A percentile compares a stretch with the other conserved stretches of the same genome.
phyloP scores from a whole-genome alignment of 2,329 filamentous ascomycete species.

The Phialophora expanda region DNA sequence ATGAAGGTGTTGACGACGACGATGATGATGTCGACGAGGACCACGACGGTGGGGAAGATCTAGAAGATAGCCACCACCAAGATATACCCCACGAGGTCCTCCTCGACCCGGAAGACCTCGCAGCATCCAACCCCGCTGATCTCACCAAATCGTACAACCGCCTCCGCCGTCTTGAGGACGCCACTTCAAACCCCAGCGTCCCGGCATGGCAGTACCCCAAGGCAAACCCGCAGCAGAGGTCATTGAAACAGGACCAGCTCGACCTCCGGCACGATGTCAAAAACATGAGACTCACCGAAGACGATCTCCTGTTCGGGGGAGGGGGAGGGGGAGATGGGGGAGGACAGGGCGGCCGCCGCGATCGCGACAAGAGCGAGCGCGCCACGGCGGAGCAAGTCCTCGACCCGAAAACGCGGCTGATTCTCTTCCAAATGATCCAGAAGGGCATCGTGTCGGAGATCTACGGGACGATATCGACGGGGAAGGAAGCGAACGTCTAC shows the following conservation, averaged over 20 bases:
- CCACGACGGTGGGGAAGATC: constrained; percentile 48
- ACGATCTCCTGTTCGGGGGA: constrained; percentile 24
- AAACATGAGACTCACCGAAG: constrained; percentile 78
- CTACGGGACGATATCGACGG: constrained; percentile 92
- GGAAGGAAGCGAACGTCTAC: constrained; percentile 98
- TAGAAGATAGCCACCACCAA: constrained; percentile 50
- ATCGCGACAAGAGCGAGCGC: constrained; percentile 80
- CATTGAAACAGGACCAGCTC: constrained; percentile 71
- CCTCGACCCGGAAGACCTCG: constrained; percentile 60
- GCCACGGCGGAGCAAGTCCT: constrained; percentile 94
- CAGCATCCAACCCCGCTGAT: constrained; percentile 65
- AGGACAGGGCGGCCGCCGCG: not conserved
- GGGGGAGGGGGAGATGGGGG: not conserved
- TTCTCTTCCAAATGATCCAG: constrained; percentile 95
- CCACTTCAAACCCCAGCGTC: constrained; percentile 52
- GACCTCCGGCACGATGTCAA: constrained; percentile 69
- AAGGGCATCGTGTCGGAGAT: constrained; percentile 86
- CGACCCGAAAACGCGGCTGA: constrained; percentile 92
- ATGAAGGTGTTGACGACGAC: constrained; percentile 41
- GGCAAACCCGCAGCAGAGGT: constrained; percentile 80
- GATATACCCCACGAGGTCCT: constrained; percentile 65
- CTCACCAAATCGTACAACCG: constrained; percentile 89
- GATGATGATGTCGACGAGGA: constrained; percentile 55
- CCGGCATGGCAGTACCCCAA: constrained; percentile 67
- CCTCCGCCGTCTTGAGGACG: constrained; percentile 70